Conservation (phyloP, 371 early-diverging fungal genomes). For the Circinella umbellata region DNA sequence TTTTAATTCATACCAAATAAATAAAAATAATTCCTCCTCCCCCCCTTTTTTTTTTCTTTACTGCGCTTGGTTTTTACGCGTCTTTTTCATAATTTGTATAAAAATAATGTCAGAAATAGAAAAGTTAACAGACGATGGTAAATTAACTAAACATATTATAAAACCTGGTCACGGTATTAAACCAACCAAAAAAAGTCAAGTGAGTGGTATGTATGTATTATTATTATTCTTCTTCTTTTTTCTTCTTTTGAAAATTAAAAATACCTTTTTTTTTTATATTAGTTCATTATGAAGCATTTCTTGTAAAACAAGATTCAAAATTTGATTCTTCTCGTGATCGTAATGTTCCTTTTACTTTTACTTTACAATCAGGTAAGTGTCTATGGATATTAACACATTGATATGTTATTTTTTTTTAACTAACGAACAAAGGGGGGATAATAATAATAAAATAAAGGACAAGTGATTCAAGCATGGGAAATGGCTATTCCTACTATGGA, state of each 20-base stretch:
- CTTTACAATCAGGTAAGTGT: conserved; percentile 18
- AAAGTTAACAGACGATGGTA: conserved; percentile 37
- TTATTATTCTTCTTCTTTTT: too few relatives aligned
- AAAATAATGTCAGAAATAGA: too few relatives aligned
- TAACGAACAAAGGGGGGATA: background rate
- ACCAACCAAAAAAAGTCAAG: conserved; percentile 27
- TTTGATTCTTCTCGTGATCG: conserved; percentile 48
- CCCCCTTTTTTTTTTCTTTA: conserved; percentile 3
- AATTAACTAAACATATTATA: conserved; percentile 44
- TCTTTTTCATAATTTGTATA: conserved; percentile 5
- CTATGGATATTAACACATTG: too few relatives aligned
- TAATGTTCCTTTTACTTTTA: conserved; percentile 16
- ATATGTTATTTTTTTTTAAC: background rate
- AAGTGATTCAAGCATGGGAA: conserved; percentile 66
- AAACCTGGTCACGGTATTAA: conserved; percentile 26
- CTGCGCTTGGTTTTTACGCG: background rate
- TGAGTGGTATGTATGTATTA: conserved; percentile 28
- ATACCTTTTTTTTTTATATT: background rate
- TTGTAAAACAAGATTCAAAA: conserved; percentile 21
- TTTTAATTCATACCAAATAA: background rate
- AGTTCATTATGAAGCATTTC: conserved; percentile 46
- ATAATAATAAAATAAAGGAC: conserved; percentile 24
- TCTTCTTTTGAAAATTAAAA: too few relatives aligned
- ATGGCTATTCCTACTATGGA: conserved; percentile 64
- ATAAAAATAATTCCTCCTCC: background rate